These are phyloP conservation scores for Fusarium sp. DNA, from an alignment of 2,329 filamentous ascomycete species.

Conservation along the genomic window DNA sequence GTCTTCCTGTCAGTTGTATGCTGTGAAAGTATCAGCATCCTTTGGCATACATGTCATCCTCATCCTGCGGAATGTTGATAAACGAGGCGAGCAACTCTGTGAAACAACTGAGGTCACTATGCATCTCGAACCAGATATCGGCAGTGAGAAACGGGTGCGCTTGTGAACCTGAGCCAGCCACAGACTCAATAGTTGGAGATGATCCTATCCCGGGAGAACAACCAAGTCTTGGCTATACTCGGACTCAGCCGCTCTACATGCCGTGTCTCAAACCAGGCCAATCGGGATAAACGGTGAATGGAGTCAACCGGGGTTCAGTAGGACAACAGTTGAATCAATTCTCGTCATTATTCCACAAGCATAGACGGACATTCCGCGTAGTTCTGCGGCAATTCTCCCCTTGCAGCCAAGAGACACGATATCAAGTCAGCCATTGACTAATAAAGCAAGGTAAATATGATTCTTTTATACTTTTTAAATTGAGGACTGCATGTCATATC, in stretches of 20 bases:
- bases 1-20: accelerated
- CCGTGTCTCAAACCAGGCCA: conserved; percentile 20
- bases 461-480: no score
- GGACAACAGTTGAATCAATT: background rate
- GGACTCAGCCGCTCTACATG: conserved; percentile 1
- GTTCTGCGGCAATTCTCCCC: no score
- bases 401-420: no score
- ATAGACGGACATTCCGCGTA: background rate
- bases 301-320: background rate
- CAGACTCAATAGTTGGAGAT: background rate
- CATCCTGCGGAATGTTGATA: background rate
- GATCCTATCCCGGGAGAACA: background rate
- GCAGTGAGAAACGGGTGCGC: no score
- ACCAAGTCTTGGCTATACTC: background rate
- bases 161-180: background rate
- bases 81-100: background rate
- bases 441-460: no score
- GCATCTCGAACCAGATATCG: background rate
- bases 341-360: background rate
- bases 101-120: conserved; percentile 13
- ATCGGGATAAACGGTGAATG: background rate
- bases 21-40: background rate
- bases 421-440: no score
- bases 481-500: no score
- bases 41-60: background rate